A percentile compares a stretch with the other conserved stretches of the same genome.
phyloP scores from a whole-genome alignment of 2,329 filamentous ascomycete genomes.

The Stemphylium vesicarium region DNA sequence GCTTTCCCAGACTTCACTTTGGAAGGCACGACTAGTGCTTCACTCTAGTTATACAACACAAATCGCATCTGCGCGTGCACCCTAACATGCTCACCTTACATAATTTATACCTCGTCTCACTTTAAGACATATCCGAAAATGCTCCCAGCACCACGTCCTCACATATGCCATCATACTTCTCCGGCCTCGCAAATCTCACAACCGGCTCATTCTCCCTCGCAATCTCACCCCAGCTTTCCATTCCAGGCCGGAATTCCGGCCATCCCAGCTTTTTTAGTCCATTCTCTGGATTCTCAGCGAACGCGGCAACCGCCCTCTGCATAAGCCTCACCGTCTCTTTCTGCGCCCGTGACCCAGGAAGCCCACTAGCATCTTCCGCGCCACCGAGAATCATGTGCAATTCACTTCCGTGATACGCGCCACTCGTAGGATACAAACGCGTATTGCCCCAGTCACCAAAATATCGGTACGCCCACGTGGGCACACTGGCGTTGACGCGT shows the following conservation, averaged over 20 bases:
- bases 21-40: too few species aligned
- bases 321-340: slow-evolving; percentile 19
- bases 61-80: too few species aligned
- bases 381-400: slow-evolving; percentile 32
- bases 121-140: slow-evolving; percentile 11
- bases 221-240: slow-evolving; percentile 19
- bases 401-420: slow-evolving; percentile 33
- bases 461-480: slow-evolving; percentile 27
- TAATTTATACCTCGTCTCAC: neutral
- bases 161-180: slow-evolving; percentile 14
- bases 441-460: slow-evolving; percentile 30
- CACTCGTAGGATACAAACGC: slow-evolving; percentile 26
- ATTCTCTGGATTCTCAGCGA: slow-evolving; percentile 19
- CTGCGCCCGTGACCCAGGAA: slow-evolving; percentile 18
- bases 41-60: too few species aligned
- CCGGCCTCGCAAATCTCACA: slow-evolving; percentile 15
- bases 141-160: slow-evolving; percentile 11
- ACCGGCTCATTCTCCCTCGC: slow-evolving; percentile 12
- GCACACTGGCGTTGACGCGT: slow-evolving; percentile 14
- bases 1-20: too few species aligned
- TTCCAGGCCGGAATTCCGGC: slow-evolving; percentile 18
- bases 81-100: too few species aligned
- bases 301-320: slow-evolving; percentile 26
- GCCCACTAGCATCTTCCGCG: slow-evolving; percentile 22
- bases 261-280: slow-evolving; percentile 23